Conservation (phyloP, 2,329 filamentous ascomycete species). For the Talaromyces verruculosus region DNA sequence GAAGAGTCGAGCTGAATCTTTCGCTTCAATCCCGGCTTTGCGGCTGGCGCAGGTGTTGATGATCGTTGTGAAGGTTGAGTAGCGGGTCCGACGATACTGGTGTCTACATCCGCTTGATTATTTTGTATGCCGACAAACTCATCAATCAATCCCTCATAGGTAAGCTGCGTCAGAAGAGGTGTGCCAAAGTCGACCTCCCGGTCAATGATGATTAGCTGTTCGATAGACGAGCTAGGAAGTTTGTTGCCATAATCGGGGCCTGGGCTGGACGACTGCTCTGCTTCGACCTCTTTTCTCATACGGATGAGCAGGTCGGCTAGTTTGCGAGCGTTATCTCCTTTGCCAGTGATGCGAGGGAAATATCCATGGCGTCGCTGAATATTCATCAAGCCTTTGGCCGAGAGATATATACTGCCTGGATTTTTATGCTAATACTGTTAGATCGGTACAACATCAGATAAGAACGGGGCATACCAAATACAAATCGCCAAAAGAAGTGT, state of each 20-base stretch:
- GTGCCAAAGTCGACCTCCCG: slow-evolving; percentile 93
- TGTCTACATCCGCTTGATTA: slow-evolving; percentile 90
- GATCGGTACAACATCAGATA: slow-evolving; percentile 13
- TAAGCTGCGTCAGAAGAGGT: slow-evolving; percentile 86
- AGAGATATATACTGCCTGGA: slow-evolving; percentile 81
- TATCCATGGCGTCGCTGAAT: slow-evolving; percentile 89
- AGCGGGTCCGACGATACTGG: slow-evolving; percentile 76
- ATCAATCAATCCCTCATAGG: slow-evolving; percentile 93
- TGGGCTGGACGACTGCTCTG: slow-evolving; percentile 67
- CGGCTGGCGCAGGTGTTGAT: slow-evolving; percentile 50
- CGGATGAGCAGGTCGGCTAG: slow-evolving; percentile 83
- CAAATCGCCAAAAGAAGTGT: slow-evolving; percentile 81
- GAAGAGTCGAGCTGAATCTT: slow-evolving; percentile 86
- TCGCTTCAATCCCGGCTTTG: slow-evolving; percentile 69
- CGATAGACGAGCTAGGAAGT: slow-evolving; percentile 80
- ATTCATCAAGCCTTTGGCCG: slow-evolving; percentile 90
- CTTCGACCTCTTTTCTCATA: slow-evolving; percentile 88
- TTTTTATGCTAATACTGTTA: slow-evolving; percentile 66
- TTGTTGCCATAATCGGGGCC: slow-evolving; percentile 58
- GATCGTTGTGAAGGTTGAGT: slow-evolving; percentile 56
- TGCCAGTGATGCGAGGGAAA: slow-evolving; percentile 91
- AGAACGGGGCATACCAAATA: slow-evolving; percentile 61
- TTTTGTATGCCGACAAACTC: slow-evolving; percentile 89
- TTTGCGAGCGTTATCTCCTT: slow-evolving; percentile 89
- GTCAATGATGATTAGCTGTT: slow-evolving; percentile 92